Percentiles rank a stretch among this genome's conserved stretches.
These are phyloP conservation scores for Verticillium longisporum DNA, from an alignment of 2,329 filamentous ascomycete genomes.

Conservation along the genomic window DNA sequence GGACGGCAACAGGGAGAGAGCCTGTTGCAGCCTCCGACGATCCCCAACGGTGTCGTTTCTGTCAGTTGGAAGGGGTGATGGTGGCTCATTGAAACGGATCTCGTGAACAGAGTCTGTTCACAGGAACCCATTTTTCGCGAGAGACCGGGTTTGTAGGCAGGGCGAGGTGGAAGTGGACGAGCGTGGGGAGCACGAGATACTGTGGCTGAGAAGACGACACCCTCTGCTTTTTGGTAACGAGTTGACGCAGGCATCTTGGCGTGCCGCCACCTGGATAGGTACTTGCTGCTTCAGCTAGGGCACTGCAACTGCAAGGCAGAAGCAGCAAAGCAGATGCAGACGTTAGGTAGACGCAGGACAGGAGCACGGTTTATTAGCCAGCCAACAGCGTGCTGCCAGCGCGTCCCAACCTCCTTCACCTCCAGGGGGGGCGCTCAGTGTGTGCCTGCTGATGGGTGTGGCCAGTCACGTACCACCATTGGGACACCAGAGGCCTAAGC, in stretches of 20 bases:
- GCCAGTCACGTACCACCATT: conserved; percentile 3
- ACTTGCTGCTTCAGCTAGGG: not conserved
- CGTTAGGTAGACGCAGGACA: not conserved
- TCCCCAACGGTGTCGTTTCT: not conserved
- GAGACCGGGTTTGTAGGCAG: not conserved
- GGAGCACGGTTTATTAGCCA: conserved; percentile 13
- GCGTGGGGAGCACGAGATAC: not conserved
- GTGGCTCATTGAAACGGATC: not conserved
- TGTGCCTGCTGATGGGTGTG: conserved; percentile 5
- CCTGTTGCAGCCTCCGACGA: not conserved
- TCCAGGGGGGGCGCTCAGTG: not conserved
- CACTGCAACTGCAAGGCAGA: not conserved
- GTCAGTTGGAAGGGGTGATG: not conserved
- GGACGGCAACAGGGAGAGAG: not conserved
- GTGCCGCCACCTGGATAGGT: not conserved
- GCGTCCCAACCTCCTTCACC: conserved; percentile 1
- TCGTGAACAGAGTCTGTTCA: not conserved
- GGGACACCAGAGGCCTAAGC: not conserved
- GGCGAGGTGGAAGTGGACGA: not conserved
- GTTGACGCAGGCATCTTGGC: not conserved
- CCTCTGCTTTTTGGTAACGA: not conserved
- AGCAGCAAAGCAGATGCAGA: conserved; percentile 5
- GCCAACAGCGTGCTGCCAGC: conserved; percentile 21
- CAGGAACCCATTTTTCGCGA: not conserved
- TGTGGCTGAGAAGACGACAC: not conserved